A percentile compares a stretch with the other conserved stretches of the same genome.
phyloP scores from a whole-genome alignment of 768 basidiomycete species.

The Butyriboletus loyo region DNA sequence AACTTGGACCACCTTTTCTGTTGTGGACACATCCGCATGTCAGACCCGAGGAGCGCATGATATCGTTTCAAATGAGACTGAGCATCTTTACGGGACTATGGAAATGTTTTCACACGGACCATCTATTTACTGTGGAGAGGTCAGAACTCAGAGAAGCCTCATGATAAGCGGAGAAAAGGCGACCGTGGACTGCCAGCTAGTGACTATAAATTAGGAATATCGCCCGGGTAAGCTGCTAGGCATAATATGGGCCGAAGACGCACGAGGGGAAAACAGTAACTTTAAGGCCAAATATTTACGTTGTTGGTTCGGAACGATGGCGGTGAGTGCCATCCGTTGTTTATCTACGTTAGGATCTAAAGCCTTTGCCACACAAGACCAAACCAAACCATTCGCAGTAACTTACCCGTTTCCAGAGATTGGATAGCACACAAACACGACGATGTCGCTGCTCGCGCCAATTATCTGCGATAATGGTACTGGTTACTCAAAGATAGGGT shows the following conservation, averaged over 20 bases:
- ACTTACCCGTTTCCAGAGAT: constrained; percentile 8
- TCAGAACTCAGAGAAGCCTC: too few relatives aligned
- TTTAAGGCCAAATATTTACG: neutral
- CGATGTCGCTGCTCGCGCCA: constrained; percentile 84
- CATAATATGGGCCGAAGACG: neutral
- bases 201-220: neutral
- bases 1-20: neutral
- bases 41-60: neutral
- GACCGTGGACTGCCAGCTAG: neutral
- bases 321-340: constrained; percentile 5
- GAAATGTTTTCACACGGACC: neutral
- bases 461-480: constrained; percentile 99
- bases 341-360: constrained; percentile 25
- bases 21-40: neutral
- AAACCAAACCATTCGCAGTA: constrained; percentile 22
- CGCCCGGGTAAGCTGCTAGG: neutral
- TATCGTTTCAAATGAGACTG: too few relatives aligned
- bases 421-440: constrained; percentile 12
- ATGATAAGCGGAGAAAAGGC: neutral
- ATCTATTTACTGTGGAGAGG: too few relatives aligned
- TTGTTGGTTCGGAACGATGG: neutral
- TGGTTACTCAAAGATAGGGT: constrained; percentile 97
- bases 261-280: neutral
- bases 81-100: neutral
- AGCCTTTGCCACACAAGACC: constrained; percentile 21